Evolutionary conservation across 108 stramenopile species (phyloP).

Genomic region (Licmophora abbreviata): DNA sequence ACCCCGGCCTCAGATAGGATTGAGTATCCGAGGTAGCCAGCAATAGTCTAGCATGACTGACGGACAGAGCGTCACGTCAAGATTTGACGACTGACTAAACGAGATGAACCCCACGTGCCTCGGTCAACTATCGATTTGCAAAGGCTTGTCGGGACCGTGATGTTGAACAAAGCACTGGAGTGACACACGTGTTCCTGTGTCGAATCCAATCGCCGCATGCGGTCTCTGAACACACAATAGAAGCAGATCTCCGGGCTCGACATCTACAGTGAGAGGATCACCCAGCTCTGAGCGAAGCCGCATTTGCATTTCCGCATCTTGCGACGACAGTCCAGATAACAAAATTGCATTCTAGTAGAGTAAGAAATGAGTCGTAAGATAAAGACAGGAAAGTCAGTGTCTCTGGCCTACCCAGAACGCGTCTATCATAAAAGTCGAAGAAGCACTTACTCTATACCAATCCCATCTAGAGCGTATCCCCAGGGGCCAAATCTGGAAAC

Average conservation of each 20-base stretch:
- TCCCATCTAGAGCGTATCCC: conserved; percentile 62
- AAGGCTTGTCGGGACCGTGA: conserved; percentile 38
- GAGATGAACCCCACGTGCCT: no score
- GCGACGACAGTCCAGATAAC: conserved; percentile 58
- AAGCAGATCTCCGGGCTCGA: conserved; percentile 69
- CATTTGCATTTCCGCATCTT: conserved; percentile 66
- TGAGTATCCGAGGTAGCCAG: background rate
- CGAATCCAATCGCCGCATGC: conserved; percentile 79
- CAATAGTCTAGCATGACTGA: no score
- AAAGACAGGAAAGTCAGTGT: no score
- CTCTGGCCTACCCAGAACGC: background rate
- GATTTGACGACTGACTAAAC: no score
- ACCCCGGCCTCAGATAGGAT: conserved; percentile 12
- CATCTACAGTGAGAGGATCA: conserved; percentile 39
- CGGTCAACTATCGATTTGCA: conserved; percentile 43
- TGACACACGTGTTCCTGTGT: conserved; percentile 54
- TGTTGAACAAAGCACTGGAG: conserved; percentile 74
- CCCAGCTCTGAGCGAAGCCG: conserved; percentile 45
- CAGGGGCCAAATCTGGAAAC: conserved; percentile 62
- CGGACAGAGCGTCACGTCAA: no score
- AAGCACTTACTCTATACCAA: conserved; percentile 74
- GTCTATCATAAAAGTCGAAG: background rate
- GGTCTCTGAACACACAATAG: conserved; percentile 79
- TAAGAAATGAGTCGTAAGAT: no score
- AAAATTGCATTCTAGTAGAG: conserved; percentile 68